Conservation (phyloP, 1,284 basidiomycete species). For the Lentinula novae-zelandiae region DNA sequence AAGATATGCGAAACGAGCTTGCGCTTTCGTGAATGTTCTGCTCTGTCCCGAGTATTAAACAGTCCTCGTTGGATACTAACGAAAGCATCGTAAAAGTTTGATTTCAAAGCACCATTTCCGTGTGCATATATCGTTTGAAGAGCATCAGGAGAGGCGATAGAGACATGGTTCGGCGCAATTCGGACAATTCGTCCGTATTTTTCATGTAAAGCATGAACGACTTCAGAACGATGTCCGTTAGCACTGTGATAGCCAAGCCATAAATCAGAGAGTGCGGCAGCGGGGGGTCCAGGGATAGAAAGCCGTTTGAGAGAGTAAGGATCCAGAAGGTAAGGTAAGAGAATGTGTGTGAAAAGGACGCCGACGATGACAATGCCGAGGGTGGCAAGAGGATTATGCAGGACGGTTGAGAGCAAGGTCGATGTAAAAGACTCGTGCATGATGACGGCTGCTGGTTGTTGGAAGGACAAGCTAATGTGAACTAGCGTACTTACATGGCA, state of each 20-base stretch:
- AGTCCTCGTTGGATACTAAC: constrained; percentile 74
- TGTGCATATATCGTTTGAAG: constrained; percentile 75
- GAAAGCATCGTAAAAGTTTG: constrained; percentile 81
- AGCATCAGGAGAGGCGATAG: constrained; percentile 77
- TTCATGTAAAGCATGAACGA: constrained; percentile 73
- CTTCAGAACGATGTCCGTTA: constrained; percentile 71
- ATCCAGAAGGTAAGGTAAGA: constrained; percentile 14
- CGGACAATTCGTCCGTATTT: constrained; percentile 82
- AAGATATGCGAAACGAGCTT: constrained; percentile 89
- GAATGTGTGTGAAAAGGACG: constrained; percentile 7
- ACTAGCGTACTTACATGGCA: too few relatives aligned
- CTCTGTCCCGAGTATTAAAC: constrained; percentile 85
- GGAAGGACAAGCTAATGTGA: not conserved
- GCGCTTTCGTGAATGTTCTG: constrained; percentile 84
- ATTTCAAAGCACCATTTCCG: constrained; percentile 76
- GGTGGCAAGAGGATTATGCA: not conserved
- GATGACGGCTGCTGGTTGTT: not conserved
- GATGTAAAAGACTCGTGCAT: not conserved
- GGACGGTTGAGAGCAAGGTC: not conserved
- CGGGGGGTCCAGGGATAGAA: constrained; percentile 67
- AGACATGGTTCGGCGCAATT: constrained; percentile 84
- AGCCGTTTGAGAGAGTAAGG: constrained; percentile 20
- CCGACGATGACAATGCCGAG: not conserved
- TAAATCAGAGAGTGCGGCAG: constrained; percentile 72
- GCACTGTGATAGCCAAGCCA: constrained; percentile 70